These are phyloP conservation scores for Phytophthora palmivora DNA, from an alignment of 352 stramenopile species.

Conservation along the genomic window DNA sequence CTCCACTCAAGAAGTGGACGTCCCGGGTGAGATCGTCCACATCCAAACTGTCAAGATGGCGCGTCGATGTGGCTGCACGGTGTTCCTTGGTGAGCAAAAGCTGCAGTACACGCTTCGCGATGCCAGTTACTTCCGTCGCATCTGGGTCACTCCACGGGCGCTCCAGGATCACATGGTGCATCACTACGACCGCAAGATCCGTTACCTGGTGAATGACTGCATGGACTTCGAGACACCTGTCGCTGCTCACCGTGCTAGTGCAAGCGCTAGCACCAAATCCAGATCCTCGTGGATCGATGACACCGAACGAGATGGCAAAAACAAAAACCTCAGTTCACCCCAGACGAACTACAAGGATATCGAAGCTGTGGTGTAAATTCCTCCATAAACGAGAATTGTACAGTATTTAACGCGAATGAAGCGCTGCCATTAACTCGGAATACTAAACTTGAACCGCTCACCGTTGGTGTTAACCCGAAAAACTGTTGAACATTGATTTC, in stretches of 20 bases:
- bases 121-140: slow-evolving; percentile 72
- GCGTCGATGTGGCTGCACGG: slow-evolving; percentile 67
- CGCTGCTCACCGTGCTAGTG: slow-evolving; percentile 36
- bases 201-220: slow-evolving; percentile 60
- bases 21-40: slow-evolving; percentile 77
- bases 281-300: slow-evolving; percentile 43
- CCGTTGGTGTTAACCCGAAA: no score
- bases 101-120: slow-evolving; percentile 77
- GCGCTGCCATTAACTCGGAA: no score
- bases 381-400: slow-evolving; percentile 6
- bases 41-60: slow-evolving; percentile 64
- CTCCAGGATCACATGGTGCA: slow-evolving; percentile 84
- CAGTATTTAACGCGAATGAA: slow-evolving; percentile 33
- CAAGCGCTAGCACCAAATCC: slow-evolving; percentile 14
- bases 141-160: slow-evolving; percentile 66
- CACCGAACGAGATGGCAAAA: slow-evolving; percentile 6
- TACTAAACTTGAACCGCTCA: no score
- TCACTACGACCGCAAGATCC: slow-evolving; percentile 82
- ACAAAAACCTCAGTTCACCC: slow-evolving; percentile 25
- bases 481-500: no score
- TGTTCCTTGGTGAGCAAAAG: slow-evolving; percentile 71
- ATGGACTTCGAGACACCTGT: slow-evolving; percentile 54
- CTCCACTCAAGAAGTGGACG: slow-evolving; percentile 64
- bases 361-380: slow-evolving; percentile 41
- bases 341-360: slow-evolving; percentile 45